Base-by-base conservation (phyloP, 306 rosid genomes). In the Spatholobus suberectus region DNA sequence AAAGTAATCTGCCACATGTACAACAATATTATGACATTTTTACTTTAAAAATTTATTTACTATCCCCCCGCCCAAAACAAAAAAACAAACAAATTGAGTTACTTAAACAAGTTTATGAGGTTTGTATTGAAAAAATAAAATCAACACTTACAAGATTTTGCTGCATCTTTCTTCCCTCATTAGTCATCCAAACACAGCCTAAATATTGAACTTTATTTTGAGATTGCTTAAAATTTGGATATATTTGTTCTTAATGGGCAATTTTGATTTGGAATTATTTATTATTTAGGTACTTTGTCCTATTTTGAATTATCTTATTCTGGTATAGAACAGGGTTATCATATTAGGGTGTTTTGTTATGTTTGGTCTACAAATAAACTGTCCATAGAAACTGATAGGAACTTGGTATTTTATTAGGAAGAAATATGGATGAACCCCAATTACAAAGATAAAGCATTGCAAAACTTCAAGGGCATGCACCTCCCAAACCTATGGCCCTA, bases 61-160 rank as follows among this genome's bases (percentile, higher is more conserved):
- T 57, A 27, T 13, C 41, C 5, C 41, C 37, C 21, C 12, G 7
- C 20, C 8, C n/a, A n/a, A n/a, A n/a, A n/a, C n/a, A n/a, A n/a
- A n/a, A n/a, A n/a, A n/a, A n/a, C n/a, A n/a, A n/a, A n/a, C 58
- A 59, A 71, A 58, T 40, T 38, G 23, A 40, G n/a, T 76, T 27
- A 24, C 80, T 41, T 17, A 76, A 61, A 27, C 5, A 62, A 76
- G 32, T 61, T 41, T 76, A n/a, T n/a, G 43, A 57, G 8, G 57
- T 18, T 59, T 62, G 29, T 77, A 44, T 62, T 61, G 46, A 77
- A 62, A 62, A n/a, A n/a, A n/a, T n/a, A n/a, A n/a, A n/a, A n/a
- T n/a, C 15, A 24, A 4, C 81, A 17, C 35, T 27, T n/a, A 15
- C 1, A 40, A 41, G 29, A 18, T 34, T 26, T 38, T 24, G 14